Conservation (phyloP, 2,329 filamentous ascomycete species). For the Nothopassalora personata region DNA sequence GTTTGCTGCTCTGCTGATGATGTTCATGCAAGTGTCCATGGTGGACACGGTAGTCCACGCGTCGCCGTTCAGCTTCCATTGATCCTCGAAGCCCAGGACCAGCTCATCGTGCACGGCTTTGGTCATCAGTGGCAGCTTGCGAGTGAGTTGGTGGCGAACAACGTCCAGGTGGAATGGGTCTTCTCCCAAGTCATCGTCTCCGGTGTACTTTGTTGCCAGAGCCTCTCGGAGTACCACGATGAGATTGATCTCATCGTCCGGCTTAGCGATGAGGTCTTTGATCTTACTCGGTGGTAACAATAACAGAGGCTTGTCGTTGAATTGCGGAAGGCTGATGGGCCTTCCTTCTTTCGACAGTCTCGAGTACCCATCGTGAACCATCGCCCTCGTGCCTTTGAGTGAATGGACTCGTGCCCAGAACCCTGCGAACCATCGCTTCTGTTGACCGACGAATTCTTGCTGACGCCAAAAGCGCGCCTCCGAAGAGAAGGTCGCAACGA, state of each 20-base stretch:
- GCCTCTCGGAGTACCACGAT: constrained; percentile 10
- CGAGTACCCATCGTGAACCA: constrained; percentile 4
- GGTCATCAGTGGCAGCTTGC: constrained; percentile 20
- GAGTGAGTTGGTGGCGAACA: constrained; percentile 18
- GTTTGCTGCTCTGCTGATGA: constrained; percentile 22
- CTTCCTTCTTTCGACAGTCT: constrained; percentile 6
- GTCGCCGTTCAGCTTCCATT: constrained; percentile 10
- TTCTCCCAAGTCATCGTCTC: constrained; percentile 7
- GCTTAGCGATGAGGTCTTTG: constrained; percentile 15
- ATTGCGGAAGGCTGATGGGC: constrained; percentile 21
- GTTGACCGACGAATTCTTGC: not conserved
- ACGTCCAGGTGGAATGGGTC: constrained; percentile 17
- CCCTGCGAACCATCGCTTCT: constrained; percentile 1
- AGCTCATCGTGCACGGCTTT: constrained; percentile 21
- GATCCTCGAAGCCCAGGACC: constrained; percentile 10
- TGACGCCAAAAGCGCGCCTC: not conserved
- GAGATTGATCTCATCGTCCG: constrained; percentile 18
- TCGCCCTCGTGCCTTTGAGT: not conserved
- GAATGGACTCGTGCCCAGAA: not conserved
- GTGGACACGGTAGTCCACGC: constrained; percentile 14
- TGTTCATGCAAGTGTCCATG: constrained; percentile 19
- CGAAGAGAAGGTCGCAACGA: not conserved
- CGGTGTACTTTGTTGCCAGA: constrained; percentile 14
- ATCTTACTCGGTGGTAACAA: constrained; percentile 18
- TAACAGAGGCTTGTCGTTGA: constrained; percentile 15